Evolutionary conservation across 176 grass and related monocot species (phyloP).

Genomic region (bread wheat (Triticum aestivum)): DNA sequence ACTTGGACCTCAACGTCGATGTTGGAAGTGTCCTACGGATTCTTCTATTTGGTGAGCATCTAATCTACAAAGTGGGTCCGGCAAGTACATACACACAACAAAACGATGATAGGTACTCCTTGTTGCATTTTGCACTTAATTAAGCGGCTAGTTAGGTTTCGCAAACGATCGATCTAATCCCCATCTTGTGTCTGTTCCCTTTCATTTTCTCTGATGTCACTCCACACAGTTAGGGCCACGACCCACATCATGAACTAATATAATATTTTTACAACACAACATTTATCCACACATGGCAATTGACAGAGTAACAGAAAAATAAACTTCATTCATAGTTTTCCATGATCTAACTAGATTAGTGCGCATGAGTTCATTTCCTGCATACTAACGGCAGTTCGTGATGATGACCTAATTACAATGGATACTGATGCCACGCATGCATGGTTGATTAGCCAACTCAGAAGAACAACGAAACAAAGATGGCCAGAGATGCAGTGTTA

Average conservation of each 20-base stretch:
- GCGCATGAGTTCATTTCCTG: neutral
- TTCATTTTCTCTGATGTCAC: constrained; percentile 5
- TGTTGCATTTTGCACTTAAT: no score
- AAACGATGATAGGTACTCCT: no score
- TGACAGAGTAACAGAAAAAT: neutral
- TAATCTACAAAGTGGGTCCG: neutral
- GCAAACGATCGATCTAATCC: neutral
- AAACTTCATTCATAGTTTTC: neutral
- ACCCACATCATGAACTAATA: neutral
- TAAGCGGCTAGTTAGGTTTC: neutral
- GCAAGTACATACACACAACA: no score
- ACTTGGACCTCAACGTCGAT: neutral
- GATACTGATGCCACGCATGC: neutral
- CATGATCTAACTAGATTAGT: neutral
- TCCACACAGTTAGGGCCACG: neutral
- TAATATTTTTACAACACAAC: neutral
- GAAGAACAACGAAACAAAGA: neutral
- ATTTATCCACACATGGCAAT: constrained; percentile 25
- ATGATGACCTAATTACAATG: neutral
- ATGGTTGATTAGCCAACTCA: neutral
- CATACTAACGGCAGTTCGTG: neutral
- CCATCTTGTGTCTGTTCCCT: neutral
- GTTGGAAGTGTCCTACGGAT: neutral
- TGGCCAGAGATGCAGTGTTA: neutral
- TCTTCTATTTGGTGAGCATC: neutral